phyloP scores from a whole-genome alignment of 306 rosid species.

The Cyclanthera cordifolia region DNA sequence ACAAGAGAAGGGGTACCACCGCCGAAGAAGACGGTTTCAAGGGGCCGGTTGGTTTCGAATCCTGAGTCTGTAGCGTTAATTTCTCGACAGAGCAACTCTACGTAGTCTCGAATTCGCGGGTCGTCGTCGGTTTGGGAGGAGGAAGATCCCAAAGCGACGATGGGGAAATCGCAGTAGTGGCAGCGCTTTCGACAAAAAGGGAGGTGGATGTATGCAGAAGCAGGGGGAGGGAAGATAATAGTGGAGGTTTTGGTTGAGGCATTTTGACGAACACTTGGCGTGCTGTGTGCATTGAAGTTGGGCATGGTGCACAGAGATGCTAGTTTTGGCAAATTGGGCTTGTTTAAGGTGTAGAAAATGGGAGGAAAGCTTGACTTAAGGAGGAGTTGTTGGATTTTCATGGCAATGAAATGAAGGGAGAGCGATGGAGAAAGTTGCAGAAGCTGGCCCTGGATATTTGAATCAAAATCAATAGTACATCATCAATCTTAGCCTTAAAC shows the following conservation, averaged over 20 bases:
- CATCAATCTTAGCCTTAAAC: neutral
- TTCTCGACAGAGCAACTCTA: conserved; percentile 61
- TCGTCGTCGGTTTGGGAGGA: conserved; percentile 37
- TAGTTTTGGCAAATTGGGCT: conserved; percentile 18
- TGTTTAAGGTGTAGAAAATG: conserved; percentile 37
- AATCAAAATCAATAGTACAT: neutral
- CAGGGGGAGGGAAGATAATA: conserved; percentile 19
- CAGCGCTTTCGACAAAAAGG: conserved; percentile 94
- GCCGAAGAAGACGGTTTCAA: conserved; percentile 71
- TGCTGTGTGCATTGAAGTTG: conserved; percentile 19
- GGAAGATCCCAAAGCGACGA: conserved; percentile 78
- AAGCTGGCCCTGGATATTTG: neutral
- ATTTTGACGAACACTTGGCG: conserved; percentile 58
- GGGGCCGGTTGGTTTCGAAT: conserved; percentile 27
- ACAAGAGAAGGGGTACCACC: conserved; percentile 92
- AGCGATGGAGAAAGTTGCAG: neutral
- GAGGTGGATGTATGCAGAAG: conserved; percentile 87
- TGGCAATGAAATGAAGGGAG: neutral
- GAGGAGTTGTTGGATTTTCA: conserved; percentile 22
- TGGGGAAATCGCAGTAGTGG: conserved; percentile 90
- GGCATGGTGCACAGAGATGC: neutral
- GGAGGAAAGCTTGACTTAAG: conserved; percentile 50
- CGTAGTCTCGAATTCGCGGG: conserved; percentile 58
- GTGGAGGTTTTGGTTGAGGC: conserved; percentile 24
- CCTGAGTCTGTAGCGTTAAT: conserved; percentile 44